Evolutionary conservation across 352 stramenopile genomes (phyloP).

Genomic region (Phytophthora agathidicida): DNA sequence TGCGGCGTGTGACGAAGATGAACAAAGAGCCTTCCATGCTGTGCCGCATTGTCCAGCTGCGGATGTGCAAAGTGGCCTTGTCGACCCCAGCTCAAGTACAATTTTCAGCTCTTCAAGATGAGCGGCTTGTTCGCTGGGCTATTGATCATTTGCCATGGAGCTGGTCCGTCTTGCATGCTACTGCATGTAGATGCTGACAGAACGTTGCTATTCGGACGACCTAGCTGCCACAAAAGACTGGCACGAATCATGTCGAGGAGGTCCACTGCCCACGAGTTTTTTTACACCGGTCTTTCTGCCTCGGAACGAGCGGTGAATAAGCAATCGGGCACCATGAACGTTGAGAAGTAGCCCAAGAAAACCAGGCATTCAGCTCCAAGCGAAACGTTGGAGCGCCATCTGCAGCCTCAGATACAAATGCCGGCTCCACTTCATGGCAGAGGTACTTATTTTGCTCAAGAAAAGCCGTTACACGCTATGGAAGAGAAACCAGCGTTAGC

Average conservation of each 20-base stretch:
- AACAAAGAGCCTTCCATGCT: slow-evolving; percentile 14
- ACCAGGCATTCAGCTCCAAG: slow-evolving; percentile 9
- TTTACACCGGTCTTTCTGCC: slow-evolving; percentile 17
- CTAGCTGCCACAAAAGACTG: not conserved
- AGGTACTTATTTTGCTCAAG: not conserved
- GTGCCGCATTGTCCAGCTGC: slow-evolving; percentile 15
- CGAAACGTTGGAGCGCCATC: slow-evolving; percentile 10
- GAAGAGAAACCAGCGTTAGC: too few relatives aligned
- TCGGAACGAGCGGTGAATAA: slow-evolving; percentile 28
- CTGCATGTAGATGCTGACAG: too few relatives aligned
- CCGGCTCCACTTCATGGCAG: slow-evolving; percentile 1
- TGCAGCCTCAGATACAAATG: not conserved
- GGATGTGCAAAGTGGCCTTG: slow-evolving; percentile 1
- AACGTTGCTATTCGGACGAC: too few relatives aligned
- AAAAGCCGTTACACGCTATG: too few relatives aligned
- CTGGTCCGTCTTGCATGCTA: too few relatives aligned
- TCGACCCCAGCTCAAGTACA: not conserved
- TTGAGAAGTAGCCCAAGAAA: slow-evolving; percentile 18
- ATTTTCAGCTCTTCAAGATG: slow-evolving; percentile 3
- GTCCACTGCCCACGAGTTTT: slow-evolving; percentile 3
- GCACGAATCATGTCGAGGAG: not conserved
- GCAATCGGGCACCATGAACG: slow-evolving; percentile 18
- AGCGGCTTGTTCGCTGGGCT: too few relatives aligned
- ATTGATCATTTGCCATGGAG: too few relatives aligned
- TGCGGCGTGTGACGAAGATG: slow-evolving; percentile 2